Base-by-base conservation (phyloP, 1,139 yeast species). In the Suhomyces yuchorum region DNA sequence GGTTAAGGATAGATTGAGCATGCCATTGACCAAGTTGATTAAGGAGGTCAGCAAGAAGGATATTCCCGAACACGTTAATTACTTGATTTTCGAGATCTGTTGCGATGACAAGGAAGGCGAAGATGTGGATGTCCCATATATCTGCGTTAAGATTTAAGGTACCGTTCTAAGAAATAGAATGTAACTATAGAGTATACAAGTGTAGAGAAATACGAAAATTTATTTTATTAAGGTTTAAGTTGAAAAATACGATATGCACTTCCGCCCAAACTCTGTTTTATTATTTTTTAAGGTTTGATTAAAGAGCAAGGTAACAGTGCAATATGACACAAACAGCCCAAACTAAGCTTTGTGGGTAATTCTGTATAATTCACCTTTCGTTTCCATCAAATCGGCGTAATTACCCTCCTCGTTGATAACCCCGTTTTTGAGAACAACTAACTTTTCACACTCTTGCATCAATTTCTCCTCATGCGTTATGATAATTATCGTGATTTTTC, bases 71-170 rank as follows among this genome's bases (percentile, higher is more conserved):
- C 91, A 87, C 63, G 84, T 82, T 49, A 84, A 84, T 66, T 82
- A 88, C 37, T 76, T 93, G 69, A 84, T 92, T 50, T 80, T 95
- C 53, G 99, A 93, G 68, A 80, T 93, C 38, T 90, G 97, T 65
- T 89, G 95, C 52, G 99, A 93, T 62, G 99, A 93, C 65, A 76
- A 82, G 61, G 80, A 85, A 45, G 99, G 95, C 36, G 97, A 93
- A 65, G 99, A 95, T 66, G 97, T 91, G 22, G 99, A 92, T 61
- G 90, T 91, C 55, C 99, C 99, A 36, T 90, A 82, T 64, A 81
- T 91, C 51, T 82, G 84, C 51, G 77, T 87, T 50, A 82, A 80
- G 61, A 50, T 62, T 40, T 63, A 51, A 47, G 37, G 15, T 19
- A 15, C 12, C 19, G 46, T 22, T 15, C 11, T 45, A 14, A 17